Base-by-base conservation (phyloP, 805 yeast species). In the Wickerhamomyces alni region DNA sequence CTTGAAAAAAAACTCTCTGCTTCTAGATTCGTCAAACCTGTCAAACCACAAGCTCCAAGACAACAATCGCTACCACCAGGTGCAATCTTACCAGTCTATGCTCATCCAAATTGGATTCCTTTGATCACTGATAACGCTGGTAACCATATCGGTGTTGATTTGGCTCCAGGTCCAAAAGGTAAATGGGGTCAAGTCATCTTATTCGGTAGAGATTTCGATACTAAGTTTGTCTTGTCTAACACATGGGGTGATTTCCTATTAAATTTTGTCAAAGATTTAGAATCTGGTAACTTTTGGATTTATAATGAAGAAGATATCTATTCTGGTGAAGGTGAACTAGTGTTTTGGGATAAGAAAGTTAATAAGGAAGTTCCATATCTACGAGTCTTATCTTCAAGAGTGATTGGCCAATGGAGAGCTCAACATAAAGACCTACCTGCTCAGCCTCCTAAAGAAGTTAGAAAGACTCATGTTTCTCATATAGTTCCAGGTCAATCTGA, bases 41-140 rank as follows among this genome's bases (percentile, higher is more conserved):
- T 72, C 46, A 61, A 63, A 39, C 60, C 67, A 19, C 56, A 60
- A 54, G 47, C 71, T 25, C 77, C 80, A 30, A 59, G 62, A 58
- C 82, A 82, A 62, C 71, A 70, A 42, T 80, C 93, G 1, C 69
- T 87, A 13, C 99, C 99, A 8, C 84, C 84, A 16, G 81, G 80
- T 6, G 66, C 80, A 11, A 68, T 88, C 33, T 84, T 85, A 57
- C 72, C 75, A 8, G 77, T 79, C 7, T 93, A 87, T 61, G 91
- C 96, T n/a, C 87, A 87, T 59, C 79, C 87, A 4, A 77, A 75
- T 52, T 91, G 99, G 99, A 79, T 91, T 43, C 98, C 99, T 3
- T 62, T 91, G 38, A 77, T 86, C 29, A 87, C 91, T 36, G 99
- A 91, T 59, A 79, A 76, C 39, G 82, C 79, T 17, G 99, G 99